phyloP scores from a whole-genome alignment of 257 asterid species.

The Vinca minor region DNA sequence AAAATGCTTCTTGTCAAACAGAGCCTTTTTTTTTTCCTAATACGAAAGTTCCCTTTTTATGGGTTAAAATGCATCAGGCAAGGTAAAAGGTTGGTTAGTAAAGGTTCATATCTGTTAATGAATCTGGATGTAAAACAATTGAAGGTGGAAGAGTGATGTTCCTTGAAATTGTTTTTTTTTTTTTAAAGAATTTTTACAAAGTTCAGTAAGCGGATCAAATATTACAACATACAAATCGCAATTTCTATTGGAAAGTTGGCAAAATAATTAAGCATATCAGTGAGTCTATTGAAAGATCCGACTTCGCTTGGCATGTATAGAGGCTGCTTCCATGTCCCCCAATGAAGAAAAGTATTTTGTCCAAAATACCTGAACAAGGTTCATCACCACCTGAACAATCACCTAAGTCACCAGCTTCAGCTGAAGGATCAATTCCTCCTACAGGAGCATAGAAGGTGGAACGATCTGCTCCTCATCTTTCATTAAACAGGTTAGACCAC shows the following conservation, averaged over 20 bases:
- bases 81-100: too few species aligned
- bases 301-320: constrained; percentile 45
- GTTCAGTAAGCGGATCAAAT: too few species aligned
- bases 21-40: too few species aligned
- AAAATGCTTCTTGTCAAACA: neutral
- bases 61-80: too few species aligned
- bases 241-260: too few species aligned
- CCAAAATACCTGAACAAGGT: constrained; percentile 42
- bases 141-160: too few species aligned
- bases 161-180: too few species aligned
- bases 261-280: neutral
- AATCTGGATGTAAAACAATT: too few species aligned
- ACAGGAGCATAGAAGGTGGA: constrained; percentile 53
- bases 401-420: neutral
- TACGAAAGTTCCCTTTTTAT: too few species aligned
- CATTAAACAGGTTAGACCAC: constrained; percentile 56
- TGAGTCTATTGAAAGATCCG: constrained; percentile 24
- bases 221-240: neutral
- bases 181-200: too few species aligned
- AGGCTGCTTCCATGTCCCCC: constrained; percentile 78
- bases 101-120: too few species aligned
- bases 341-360: constrained; percentile 66
- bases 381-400: constrained; percentile 22
- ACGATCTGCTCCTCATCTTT: constrained; percentile 63
- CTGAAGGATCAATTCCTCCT: constrained; percentile 13